Percentiles rank a stretch among this genome's conserved stretches.
Conservation (phyloP, 352 stramenopile genomes). For the Peronospora farinosa region DNA sequence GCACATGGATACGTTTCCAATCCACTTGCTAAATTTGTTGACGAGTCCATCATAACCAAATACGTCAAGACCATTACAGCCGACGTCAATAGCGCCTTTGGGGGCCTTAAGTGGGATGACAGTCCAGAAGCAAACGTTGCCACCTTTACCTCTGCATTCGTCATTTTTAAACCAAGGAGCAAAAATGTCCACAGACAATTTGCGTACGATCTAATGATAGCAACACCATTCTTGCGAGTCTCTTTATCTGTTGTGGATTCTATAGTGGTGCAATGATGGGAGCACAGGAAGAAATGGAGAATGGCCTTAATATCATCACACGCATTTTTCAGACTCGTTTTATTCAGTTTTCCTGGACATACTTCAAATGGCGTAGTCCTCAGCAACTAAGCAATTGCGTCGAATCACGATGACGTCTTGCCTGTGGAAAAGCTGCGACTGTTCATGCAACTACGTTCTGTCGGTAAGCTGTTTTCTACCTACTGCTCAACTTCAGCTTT, state of each 20-base stretch:
- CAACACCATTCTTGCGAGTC: too few species aligned
- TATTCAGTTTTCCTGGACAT: not conserved
- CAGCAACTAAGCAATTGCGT: not conserved
- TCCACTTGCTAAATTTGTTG: constrained; percentile 34
- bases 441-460: constrained; percentile 4
- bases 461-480: not conserved
- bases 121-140: constrained; percentile 36
- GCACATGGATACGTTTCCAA: constrained; percentile 53
- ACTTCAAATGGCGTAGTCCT: not conserved
- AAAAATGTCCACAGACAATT: too few species aligned
- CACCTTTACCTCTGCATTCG: constrained; percentile 39
- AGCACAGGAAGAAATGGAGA: too few species aligned
- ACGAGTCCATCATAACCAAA: constrained; percentile 24
- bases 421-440: not conserved
- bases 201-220: too few species aligned
- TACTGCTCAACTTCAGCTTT: constrained; percentile 24
- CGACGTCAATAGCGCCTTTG: constrained; percentile 34
- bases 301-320: too few species aligned
- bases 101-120: constrained; percentile 53
- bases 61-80: constrained; percentile 39
- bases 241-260: too few species aligned
- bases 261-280: too few species aligned
- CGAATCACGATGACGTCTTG: not conserved
- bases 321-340: not conserved
- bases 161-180: not conserved